A percentile compares a stretch with the other conserved stretches of the same genome.
Evolutionary conservation across 2,329 filamentous ascomycete species (phyloP).

Genomic region (Venturia aucupariae): DNA sequence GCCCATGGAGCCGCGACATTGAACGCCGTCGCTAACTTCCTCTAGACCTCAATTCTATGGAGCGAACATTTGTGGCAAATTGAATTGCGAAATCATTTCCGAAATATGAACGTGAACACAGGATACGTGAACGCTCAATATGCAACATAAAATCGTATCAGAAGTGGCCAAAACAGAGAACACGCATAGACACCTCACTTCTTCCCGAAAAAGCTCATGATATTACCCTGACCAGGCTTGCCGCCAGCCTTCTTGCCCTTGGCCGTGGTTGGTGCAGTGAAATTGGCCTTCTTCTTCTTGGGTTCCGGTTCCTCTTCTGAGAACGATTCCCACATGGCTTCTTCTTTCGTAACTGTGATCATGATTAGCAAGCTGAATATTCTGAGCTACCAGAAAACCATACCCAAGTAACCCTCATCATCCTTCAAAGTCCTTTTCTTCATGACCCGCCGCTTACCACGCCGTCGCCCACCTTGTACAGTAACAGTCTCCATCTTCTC

Average conservation of each 20-base stretch:
- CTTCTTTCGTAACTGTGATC: constrained; percentile 70
- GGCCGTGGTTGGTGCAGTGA: constrained; percentile 29
- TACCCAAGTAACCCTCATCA: constrained; percentile 82
- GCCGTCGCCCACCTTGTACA: constrained; percentile 54
- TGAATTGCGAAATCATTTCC: no score
- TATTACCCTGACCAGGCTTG: constrained; percentile 60
- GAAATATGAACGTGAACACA: neutral
- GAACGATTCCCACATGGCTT: constrained; percentile 82
- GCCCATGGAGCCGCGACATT: no score
- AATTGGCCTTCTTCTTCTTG: constrained; percentile 42
- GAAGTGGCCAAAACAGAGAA: neutral
- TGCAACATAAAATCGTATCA: neutral
- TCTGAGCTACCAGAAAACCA: constrained; percentile 21
- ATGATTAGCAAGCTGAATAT: constrained; percentile 16
- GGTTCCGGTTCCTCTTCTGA: constrained; percentile 72
- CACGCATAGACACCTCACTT: constrained; percentile 40
- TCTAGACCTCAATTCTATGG: no score
- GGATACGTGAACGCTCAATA: constrained; percentile 3
- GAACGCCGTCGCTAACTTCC: no score
- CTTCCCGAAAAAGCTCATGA: constrained; percentile 89
- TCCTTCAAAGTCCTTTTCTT: constrained; percentile 83
- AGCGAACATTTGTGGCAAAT: no score
- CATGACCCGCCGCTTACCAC: constrained; percentile 71
- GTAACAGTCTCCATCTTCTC: constrained; percentile 38
- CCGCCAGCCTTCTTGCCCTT: constrained; percentile 45